Base-by-base conservation (phyloP, 2,329 filamentous ascomycete species). In the Hawksworthiomyces lignivorus region DNA sequence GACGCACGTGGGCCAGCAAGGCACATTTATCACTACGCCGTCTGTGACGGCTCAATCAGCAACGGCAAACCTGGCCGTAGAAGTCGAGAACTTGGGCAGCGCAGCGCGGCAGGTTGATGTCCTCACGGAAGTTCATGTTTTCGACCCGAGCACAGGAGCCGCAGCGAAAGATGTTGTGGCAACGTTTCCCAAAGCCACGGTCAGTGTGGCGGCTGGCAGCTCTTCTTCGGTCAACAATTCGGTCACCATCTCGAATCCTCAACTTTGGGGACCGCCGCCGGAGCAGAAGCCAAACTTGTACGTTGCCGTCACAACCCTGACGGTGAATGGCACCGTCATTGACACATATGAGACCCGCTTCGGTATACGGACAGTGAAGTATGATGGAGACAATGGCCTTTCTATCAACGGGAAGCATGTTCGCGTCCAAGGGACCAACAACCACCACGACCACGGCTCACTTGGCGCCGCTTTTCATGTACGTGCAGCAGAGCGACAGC, bases 371-470 rank as follows among this genome's bases (percentile, higher is more conserved):
- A 50, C 60, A 1, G 14, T 75, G 3, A 51, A 50, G 0, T 71
- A 67, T 45, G 55, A 62, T 40, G 45, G 57, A 0, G 52, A 67
- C 32, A 53, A 62, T 17, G 70, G 71, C 0, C 45, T 75, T 0
- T 35, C 62, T 0, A 54, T 75, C 47, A 76, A 75, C 50, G 67
- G 64, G 3, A 50, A 70, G 46, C 50, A 52, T 0, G 52, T 73
- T 3, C 56, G 56, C 8, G 54, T 75, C 12, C 64, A 69, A 32
- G 72, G 72, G 10, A 61, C 64, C 0, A 69, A 67, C 55, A 60
- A 74, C 38, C 72, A 75, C 50, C 69, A 73, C 47, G 70, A 74
- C 46, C 60, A 69, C 1, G 72, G 72, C 3, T 61, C 69, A 0
- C 47, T 75, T 0, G 72, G 71, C 2, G 54, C 67, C 0, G 72